Conservation (phyloP, 306 rosid genomes). For the Quillaja saponaria region DNA sequence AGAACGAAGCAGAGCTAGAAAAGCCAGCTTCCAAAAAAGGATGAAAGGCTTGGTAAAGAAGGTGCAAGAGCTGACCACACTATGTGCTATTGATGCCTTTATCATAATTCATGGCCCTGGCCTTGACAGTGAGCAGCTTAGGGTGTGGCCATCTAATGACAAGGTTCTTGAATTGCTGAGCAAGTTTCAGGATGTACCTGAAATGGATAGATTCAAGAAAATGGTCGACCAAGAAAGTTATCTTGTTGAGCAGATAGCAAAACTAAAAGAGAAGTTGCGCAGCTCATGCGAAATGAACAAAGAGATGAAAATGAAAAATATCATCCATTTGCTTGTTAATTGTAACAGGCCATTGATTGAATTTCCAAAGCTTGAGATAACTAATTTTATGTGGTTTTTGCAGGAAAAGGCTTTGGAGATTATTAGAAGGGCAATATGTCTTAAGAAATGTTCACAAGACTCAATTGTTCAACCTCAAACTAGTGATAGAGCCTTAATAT, state of each 20-base stretch:
- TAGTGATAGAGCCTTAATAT: too few species aligned
- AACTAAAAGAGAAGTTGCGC: neutral
- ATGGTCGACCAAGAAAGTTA: neutral
- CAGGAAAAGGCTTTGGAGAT: neutral
- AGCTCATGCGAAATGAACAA: neutral
- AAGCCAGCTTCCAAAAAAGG: neutral
- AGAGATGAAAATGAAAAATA: neutral
- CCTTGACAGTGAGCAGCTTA: conserved; percentile 1
- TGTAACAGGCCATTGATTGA: conserved; percentile 15
- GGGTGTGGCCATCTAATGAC: conserved; percentile 19
- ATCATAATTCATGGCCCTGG: neutral
- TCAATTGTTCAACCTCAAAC: too few species aligned
- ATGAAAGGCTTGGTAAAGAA: conserved; percentile 9
- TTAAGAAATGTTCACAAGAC: neutral
- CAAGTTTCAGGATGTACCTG: neutral
- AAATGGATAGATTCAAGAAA: neutral
- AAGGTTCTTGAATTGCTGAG: neutral
- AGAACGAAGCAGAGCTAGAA: neutral
- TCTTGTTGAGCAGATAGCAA: neutral
- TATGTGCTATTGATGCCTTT: conserved; percentile 17
- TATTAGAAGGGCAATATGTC: neutral
- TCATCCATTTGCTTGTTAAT: conserved; percentile 5
- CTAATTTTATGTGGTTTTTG: conserved; percentile 4
- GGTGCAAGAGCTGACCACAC: conserved; percentile 7
- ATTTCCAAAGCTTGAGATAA: neutral